Base-by-base conservation (phyloP, 805 yeast species). In the Metschnikowia kunwiensis region DNA sequence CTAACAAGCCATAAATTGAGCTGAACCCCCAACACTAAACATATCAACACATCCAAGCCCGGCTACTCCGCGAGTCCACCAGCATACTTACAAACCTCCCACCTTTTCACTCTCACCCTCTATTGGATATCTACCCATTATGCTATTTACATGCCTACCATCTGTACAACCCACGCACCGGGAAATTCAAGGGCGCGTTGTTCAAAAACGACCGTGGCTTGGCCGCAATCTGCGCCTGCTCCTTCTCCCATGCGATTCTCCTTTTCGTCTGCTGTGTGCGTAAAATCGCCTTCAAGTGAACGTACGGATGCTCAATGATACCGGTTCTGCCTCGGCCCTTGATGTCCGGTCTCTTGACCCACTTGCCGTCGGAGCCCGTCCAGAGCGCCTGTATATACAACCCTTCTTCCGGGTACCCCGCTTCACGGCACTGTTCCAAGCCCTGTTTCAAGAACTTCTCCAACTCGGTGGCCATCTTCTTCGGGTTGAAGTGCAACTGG, bases 311-410 rank as follows among this genome's bases (percentile, higher is more conserved):
- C 21, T 71, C 74, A 33, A 84, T 74, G 39, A 85, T 63, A 57
- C 97, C 97, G 14, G 76, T 71, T 60, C 96, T 78, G 46, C 96
- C 96, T 67, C 97, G 80, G 46, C 93, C 96, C 66, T 87, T 88
- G 56, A 74, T 72, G 50, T 91, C 96, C 7, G 79, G 61, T 58
- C 93, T 75, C 58, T 77, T 81, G 19, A 56, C 52, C 80, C 83
- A 78, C 34, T 63, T 54, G 14, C 95, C 96, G 60, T 91, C 97
- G 39, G 88, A 80, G 27, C 96, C 97, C 18, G 80, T 80, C 97
- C 97, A 91, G 41, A 88, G 77, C 54, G 85, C 85, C 28, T 81
- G 77, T 38, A 91, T 74, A 51, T 82, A 86, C 27, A 88, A 58
- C 24, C 74, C 74, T 41, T 81, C 75, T 16, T 78, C 74, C 43